Evolutionary conservation across 768 basidiomycete species (phyloP).

Genomic region (Russula foetens): DNA sequence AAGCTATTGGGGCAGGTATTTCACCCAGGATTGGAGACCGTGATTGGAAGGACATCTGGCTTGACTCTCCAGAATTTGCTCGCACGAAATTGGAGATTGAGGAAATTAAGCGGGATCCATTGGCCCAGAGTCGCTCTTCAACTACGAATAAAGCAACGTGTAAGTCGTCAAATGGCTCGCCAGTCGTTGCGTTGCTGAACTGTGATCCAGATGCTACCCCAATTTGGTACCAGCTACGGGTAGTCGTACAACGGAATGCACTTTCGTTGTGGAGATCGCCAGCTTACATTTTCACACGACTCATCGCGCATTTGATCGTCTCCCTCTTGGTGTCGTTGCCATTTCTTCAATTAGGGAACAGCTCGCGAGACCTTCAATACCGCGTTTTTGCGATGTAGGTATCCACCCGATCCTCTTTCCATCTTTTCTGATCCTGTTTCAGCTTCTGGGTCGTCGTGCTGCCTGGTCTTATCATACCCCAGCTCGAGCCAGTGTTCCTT

Average conservation of each 20-base stretch:
- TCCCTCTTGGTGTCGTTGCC: slow-evolving; percentile 68
- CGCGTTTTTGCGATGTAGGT: slow-evolving; percentile 63
- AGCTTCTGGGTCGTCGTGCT: slow-evolving; percentile 56
- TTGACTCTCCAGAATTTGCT: slow-evolving; percentile 54
- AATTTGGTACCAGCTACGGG: slow-evolving; percentile 63
- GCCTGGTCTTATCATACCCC: slow-evolving; percentile 74
- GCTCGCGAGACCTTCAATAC: slow-evolving; percentile 65
- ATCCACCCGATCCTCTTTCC: too few species aligned
- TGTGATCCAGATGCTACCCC: slow-evolving; percentile 46
- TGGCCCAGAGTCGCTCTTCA: not conserved
- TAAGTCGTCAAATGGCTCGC: not conserved
- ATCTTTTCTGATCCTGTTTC: not conserved
- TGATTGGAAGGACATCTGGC: slow-evolving; percentile 87
- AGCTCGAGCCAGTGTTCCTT: slow-evolving; percentile 81
- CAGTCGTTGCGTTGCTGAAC: slow-evolving; percentile 17
- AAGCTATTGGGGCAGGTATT: slow-evolving; percentile 81
- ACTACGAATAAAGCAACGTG: slow-evolving; percentile 3
- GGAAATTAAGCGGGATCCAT: slow-evolving; percentile 30
- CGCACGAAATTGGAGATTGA: slow-evolving; percentile 32
- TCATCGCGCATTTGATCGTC: slow-evolving; percentile 67
- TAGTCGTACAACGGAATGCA: slow-evolving; percentile 64
- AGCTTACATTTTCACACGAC: slow-evolving; percentile 77
- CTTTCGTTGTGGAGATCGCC: slow-evolving; percentile 75
- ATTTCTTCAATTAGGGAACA: slow-evolving; percentile 67
- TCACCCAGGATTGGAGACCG: slow-evolving; percentile 62